These are phyloP conservation scores for Pichia sporocuriosa DNA, from an alignment of 805 yeast species.

Conservation along the genomic window DNA sequence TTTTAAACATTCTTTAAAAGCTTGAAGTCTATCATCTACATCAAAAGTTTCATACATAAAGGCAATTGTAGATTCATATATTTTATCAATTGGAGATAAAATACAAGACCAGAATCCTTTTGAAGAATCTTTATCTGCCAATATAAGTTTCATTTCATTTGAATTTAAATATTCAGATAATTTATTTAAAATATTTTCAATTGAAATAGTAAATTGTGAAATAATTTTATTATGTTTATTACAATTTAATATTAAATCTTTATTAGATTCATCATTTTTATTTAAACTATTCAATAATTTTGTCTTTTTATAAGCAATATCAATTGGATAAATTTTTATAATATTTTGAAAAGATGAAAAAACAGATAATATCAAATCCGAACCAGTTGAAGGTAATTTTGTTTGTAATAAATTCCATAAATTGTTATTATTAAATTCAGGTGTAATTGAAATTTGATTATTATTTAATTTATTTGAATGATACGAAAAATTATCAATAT, in stretches of 20 bases:
- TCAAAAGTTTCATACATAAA: conserved; percentile 72
- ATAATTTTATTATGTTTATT: conserved; percentile 26
- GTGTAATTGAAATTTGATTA: conserved; percentile 15
- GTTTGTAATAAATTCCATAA: conserved; percentile 22
- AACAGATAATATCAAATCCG: conserved; percentile 13
- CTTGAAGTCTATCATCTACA: conserved; percentile 73
- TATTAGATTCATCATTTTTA: conserved; percentile 15
- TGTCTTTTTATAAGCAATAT: conserved; percentile 19
- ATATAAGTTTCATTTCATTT: conserved; percentile 27
- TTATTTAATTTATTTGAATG: conserved; percentile 16
- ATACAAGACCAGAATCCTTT: conserved; percentile 71
- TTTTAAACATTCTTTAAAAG: conserved; percentile 49
- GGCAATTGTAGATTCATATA: conserved; percentile 65
- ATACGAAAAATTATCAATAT: conserved; percentile 21
- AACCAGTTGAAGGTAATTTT: conserved; percentile 18
- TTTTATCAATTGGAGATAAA: conserved; percentile 49
- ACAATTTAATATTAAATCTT: conserved; percentile 20
- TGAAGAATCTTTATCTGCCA: conserved; percentile 38
- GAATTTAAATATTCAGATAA: conserved; percentile 21
- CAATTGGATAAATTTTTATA: conserved; percentile 18
- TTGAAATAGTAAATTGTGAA: conserved; percentile 12
- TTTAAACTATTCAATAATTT: conserved; percentile 8
- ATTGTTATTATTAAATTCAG: conserved; percentile 19
- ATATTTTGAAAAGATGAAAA: conserved; percentile 16
- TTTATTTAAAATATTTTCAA: conserved; percentile 22